Evolutionary conservation across 2,329 filamentous ascomycete genomes (phyloP).

Genomic region (Fusarium setosum): DNA sequence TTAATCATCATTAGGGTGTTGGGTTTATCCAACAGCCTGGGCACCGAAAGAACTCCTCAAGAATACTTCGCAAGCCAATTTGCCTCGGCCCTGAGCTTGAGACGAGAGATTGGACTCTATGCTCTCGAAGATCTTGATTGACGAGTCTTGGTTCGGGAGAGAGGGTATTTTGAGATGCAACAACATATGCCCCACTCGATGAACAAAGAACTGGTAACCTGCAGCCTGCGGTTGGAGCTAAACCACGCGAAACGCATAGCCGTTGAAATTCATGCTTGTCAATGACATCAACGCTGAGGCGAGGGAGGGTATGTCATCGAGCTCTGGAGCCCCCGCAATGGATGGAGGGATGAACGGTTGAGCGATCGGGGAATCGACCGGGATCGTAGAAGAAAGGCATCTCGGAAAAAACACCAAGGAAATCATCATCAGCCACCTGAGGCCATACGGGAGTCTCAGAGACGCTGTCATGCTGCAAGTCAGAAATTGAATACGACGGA

Average conservation of each 20-base stretch:
- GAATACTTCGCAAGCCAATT: too few species aligned
- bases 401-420: not conserved
- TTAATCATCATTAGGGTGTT: slow-evolving; percentile 36
- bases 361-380: not conserved
- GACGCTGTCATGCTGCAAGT: slow-evolving; percentile 17
- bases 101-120: too few species aligned
- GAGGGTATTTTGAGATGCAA: too few species aligned
- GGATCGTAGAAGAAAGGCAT: too few species aligned
- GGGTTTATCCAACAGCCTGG: slow-evolving; percentile 13
- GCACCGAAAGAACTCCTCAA: not conserved
- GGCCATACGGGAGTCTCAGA: not conserved
- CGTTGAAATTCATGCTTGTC: not conserved
- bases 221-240: not conserved
- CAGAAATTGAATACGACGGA: slow-evolving; percentile 1
- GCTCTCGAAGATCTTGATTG: too few species aligned
- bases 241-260: not conserved
- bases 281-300: slow-evolving; percentile 20
- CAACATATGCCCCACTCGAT: not conserved
- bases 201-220: not conserved
- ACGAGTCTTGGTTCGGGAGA: too few species aligned
- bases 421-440: not conserved
- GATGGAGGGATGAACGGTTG: slow-evolving; percentile 1
- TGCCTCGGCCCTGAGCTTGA: too few species aligned
- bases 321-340: not conserved
- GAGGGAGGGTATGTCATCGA: slow-evolving; percentile 9